Evolutionary conservation across 2,329 filamentous ascomycete species (phyloP).

Genomic region (Tolypocladium cylindrosporum): DNA sequence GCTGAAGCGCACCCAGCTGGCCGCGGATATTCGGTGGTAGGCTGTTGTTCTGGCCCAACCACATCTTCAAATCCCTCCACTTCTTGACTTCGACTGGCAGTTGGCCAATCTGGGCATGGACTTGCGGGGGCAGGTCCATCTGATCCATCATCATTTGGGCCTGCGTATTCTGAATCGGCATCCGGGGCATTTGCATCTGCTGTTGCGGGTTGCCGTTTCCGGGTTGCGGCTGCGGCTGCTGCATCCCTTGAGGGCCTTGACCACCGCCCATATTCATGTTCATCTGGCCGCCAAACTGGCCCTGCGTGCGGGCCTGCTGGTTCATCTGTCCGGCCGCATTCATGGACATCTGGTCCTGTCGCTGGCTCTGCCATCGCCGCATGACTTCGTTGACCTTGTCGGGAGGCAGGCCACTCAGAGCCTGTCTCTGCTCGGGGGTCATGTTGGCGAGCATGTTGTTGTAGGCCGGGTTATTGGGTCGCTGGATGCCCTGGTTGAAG

Average conservation of each 20-base stretch:
- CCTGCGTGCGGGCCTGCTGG: conserved; percentile 17
- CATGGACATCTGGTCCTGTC: conserved; percentile 23
- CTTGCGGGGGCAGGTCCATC: conserved; percentile 33
- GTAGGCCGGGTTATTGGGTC: conserved; percentile 31
- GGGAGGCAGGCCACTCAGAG: conserved; percentile 30
- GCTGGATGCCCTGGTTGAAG: conserved; percentile 43
- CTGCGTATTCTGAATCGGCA: conserved; percentile 18
- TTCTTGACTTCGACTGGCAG: conserved; percentile 35
- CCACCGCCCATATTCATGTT: conserved; percentile 18
- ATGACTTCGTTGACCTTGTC: conserved; percentile 44
- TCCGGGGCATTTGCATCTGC: conserved; percentile 17
- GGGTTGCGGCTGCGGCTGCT: conserved; percentile 10
- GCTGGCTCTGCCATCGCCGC: conserved; percentile 33
- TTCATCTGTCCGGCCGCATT: conserved; percentile 19
- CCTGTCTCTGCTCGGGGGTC: conserved; percentile 33
- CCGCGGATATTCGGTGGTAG: conserved; percentile 18
- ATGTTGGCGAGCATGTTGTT: conserved; percentile 34
- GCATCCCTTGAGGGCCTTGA: conserved; percentile 19
- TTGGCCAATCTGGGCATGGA: conserved; percentile 18
- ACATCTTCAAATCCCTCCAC: conserved; percentile 36
- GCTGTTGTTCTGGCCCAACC: conserved; percentile 26
- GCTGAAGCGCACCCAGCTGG: conserved; percentile 24
- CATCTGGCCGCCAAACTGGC: conserved; percentile 21
- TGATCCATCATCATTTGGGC: conserved; percentile 33
- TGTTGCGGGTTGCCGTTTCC: conserved; percentile 1